Base-by-base conservation (phyloP, 2,329 filamentous ascomycete genomes). In the Colletotrichum sp. region DNA sequence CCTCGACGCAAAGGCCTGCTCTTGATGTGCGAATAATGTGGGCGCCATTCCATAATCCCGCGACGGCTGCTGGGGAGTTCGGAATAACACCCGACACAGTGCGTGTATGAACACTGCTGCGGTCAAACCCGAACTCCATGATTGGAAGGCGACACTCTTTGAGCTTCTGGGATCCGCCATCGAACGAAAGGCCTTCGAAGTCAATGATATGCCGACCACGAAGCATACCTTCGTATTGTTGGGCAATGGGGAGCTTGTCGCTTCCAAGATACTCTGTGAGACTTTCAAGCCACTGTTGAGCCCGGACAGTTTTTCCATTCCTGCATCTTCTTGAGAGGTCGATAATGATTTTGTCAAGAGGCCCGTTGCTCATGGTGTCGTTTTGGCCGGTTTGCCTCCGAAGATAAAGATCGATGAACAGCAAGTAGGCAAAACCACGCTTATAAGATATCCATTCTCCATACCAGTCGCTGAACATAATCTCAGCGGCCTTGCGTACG, bases 381-480 rank as follows among this genome's bases (percentile, higher is more conserved):
- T 48, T 28, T n/a, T 24, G 26, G 18, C 28, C 24, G 8, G 34
- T 48, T 10, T 32, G 61, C 21, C 26, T 67, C 16, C 70, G 52
- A 13, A 67, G 16, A 8, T 67, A 61, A 6, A 72, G n/a, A 34
- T 72, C 70, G 5, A 72, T 15, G 70, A 72, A 72, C 10, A 72
- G 63, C 2, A 67, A 52, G 63, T 72, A 72, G 24, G 70, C 63
- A 5, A 60, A 60, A 10, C 70, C 70, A 18, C 70, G 70, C 63
- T 72, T 72, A 28, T 72, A 72, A 6, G 69, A 67, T 28, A 75
- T 78, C 74, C 74, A 77, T 24, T 72, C 67, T 1, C 67, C 71
- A 32, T 78, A 77, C 77, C 75, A 78, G 5, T 72, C 72, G 9
- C 57, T 78, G 24, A 70, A 78, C 32, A 68, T 70, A 8, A 57